Conservation (phyloP, 768 basidiomycete species). For the Boletus subcaerulescens region DNA sequence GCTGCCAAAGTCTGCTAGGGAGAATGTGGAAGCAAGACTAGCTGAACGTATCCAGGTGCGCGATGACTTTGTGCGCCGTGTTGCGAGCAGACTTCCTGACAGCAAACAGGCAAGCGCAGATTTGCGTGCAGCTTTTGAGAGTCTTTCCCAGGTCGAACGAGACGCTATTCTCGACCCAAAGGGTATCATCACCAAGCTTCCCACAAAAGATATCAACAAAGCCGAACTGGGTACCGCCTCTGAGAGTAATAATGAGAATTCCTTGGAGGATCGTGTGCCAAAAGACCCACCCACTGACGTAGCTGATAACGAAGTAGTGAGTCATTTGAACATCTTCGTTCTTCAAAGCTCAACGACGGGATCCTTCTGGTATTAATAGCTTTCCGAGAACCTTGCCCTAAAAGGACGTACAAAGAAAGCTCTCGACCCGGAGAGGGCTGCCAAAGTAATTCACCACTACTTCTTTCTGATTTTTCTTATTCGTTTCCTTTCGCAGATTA, state of each 20-base stretch:
- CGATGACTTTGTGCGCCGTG: not conserved
- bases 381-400: slow-evolving; percentile 26
- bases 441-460: slow-evolving; percentile 21
- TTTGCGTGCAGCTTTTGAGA: slow-evolving; percentile 51
- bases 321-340: slow-evolving; percentile 4
- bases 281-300: slow-evolving; percentile 30
- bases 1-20: slow-evolving; percentile 63
- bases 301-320: slow-evolving; percentile 41
- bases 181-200: slow-evolving; percentile 33
- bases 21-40: slow-evolving; percentile 58
- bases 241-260: not conserved
- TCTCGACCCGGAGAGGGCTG: slow-evolving; percentile 52
- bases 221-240: slow-evolving; percentile 5
- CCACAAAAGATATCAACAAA: slow-evolving; percentile 34
- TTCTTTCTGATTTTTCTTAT: not conserved
- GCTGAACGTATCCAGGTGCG: slow-evolving; percentile 66
- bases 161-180: slow-evolving; percentile 55
- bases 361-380: slow-evolving; percentile 4
- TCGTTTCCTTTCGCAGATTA: slow-evolving; percentile 46
- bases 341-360: not conserved
- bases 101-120: slow-evolving; percentile 53
- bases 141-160: slow-evolving; percentile 55
- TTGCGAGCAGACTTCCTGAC: slow-evolving; percentile 1
- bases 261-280: slow-evolving; percentile 25
- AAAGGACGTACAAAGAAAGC: slow-evolving; percentile 48